Evolutionary conservation across 1,284 basidiomycete genomes (phyloP), one percentile per base, ranked within the genome.

Genomic region (Fereydounia khargensis): DNA sequence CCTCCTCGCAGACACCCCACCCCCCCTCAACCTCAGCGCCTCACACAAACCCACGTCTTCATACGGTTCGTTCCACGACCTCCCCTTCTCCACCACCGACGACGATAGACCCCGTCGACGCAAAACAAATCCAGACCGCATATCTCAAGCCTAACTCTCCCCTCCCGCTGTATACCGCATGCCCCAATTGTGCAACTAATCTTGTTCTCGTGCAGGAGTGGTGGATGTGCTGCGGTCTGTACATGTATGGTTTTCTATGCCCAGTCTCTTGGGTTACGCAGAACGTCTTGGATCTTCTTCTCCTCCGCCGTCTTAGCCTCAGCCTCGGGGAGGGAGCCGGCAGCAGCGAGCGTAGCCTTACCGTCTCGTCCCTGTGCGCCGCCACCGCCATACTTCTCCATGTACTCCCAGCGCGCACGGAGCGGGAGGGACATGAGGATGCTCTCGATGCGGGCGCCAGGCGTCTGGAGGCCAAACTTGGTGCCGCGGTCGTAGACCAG

Each of bases 341-440:
- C 50, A 9, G 20, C 40, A 6, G 18, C 27, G 9, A 23, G 31
- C 3, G 57, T 65, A 1, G 50, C 62, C 14, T 53, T 60, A 0
- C 48, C 68, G 34, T 61, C 60, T 9, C 58, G 38, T 5, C 52
- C 43, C 35, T 68, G 52, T 4, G 62, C 61, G 7, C 63, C 68
- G 5, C 65, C 63, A 4, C 70, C 70, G 30, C 58, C 51, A 16
- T 34, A 65, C 19, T 38, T 47, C 34, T 71, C 65, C 71, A 71
- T 71, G 34, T 75, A 75, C 47, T 74, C 66, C 72, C 72, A 75
- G 11, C 72, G 42, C 14, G 73, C 73, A 22, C 63, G 48, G 9
- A 73, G 41, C 11, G 73, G 73, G 19, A 75, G 47, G 39, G 72
- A 74, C 73, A 75, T 75, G 35, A 75, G 37, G 34, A 75, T 75